phyloP scores from a whole-genome alignment of 768 basidiomycete species.

The Boletus barrowsii region DNA sequence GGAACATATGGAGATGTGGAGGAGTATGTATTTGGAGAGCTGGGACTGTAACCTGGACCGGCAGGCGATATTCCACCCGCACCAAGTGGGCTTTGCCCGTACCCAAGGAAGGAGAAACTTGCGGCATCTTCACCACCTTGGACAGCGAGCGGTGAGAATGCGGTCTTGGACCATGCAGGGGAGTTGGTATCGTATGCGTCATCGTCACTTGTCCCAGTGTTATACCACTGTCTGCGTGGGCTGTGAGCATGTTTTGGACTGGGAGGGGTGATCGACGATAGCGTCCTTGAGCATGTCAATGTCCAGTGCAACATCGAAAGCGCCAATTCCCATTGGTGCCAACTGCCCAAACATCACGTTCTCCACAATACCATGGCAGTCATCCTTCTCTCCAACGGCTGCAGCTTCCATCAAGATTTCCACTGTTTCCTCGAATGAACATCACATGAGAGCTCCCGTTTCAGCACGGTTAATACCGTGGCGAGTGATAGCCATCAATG shows the following conservation, averaged over 20 bases:
- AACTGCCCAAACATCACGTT: constrained; percentile 99
- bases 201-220: constrained; percentile 88
- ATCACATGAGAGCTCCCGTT: constrained; percentile 97
- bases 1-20: constrained; percentile 90
- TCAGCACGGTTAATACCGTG: constrained; percentile 99
- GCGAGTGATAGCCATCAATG: constrained; percentile 96
- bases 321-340: constrained; percentile 99
- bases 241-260: no score
- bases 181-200: constrained; percentile 94
- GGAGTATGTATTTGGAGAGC: constrained; percentile 85
- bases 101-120: constrained; percentile 70
- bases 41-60: constrained; percentile 87
- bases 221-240: constrained; percentile 83
- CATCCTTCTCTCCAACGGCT: constrained; percentile 96
- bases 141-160: constrained; percentile 90
- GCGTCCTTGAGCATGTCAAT: constrained; percentile 99
- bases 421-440: constrained; percentile 99
- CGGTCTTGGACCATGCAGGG: constrained; percentile 76
- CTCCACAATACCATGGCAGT: constrained; percentile 98
- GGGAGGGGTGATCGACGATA: constrained; percentile 90
- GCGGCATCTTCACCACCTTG: constrained; percentile 82
- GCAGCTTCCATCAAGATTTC: constrained; percentile 99
- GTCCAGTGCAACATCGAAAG: constrained; percentile 93
- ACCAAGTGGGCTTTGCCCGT: constrained; percentile 82
- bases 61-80: constrained; percentile 88